phyloP scores from a whole-genome alignment of 257 asterid species.

The Apocynum venetum region DNA sequence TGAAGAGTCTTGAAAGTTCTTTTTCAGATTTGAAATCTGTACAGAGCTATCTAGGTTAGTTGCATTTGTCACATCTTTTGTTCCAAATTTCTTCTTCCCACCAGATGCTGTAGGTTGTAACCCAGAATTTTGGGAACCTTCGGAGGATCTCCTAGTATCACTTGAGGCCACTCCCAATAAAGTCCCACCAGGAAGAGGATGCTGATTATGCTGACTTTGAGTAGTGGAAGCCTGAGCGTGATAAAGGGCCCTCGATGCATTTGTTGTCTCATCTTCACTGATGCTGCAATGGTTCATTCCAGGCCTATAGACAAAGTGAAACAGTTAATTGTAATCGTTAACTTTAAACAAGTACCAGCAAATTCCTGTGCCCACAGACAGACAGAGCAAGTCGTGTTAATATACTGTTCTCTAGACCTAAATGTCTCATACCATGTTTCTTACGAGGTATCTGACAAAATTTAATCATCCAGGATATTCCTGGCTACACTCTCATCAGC shows the following conservation, averaged over 20 bases:
- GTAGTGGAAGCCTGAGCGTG: conserved; percentile 53
- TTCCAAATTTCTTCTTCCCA: conserved; percentile 61
- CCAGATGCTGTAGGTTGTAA: conserved; percentile 30
- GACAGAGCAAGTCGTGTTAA: conserved; percentile 2
- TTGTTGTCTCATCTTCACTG: conserved; percentile 81
- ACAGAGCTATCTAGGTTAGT: conserved; percentile 48
- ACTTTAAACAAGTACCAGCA: neutral
- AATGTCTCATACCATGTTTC: neutral
- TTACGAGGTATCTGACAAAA: neutral
- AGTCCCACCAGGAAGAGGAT: conserved; percentile 34
- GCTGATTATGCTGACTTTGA: conserved; percentile 41
- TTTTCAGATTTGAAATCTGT: conserved; percentile 49
- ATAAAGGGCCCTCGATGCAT: conserved; percentile 74
- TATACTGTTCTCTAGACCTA: neutral
- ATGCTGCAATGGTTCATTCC: conserved; percentile 83
- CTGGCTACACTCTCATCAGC: neutral
- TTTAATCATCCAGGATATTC: neutral
- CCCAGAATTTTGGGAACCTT: conserved; percentile 42
- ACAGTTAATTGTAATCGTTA: conserved; percentile 14
- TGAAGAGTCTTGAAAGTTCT: conserved; percentile 36
- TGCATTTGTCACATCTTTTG: conserved; percentile 42
- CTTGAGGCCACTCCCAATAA: conserved; percentile 35
- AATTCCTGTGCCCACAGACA: neutral
- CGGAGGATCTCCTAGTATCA: conserved; percentile 41
- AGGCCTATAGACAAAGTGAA: conserved; percentile 56